phyloP scores from a whole-genome alignment of 1,284 basidiomycete species.

The Termitomyces sp. region DNA sequence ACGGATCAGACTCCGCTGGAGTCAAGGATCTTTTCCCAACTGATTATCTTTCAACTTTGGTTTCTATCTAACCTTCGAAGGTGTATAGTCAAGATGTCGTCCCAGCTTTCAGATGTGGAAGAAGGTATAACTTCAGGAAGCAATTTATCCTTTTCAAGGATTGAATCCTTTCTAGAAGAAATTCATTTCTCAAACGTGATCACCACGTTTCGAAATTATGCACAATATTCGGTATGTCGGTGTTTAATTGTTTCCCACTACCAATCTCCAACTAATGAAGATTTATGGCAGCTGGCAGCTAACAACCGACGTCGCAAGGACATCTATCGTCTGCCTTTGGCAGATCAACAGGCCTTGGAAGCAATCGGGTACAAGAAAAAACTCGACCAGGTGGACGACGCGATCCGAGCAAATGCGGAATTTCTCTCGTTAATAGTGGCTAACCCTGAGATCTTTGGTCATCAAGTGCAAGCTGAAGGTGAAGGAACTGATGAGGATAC shows the following conservation, averaged over 20 bases:
- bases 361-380: slow-evolving; percentile 63
- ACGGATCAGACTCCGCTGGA: background rate
- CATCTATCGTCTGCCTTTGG: slow-evolving; percentile 53
- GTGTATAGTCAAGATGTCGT: slow-evolving; percentile 18
- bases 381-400: slow-evolving; percentile 60
- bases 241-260: slow-evolving; percentile 1
- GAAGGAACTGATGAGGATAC: slow-evolving; percentile 28
- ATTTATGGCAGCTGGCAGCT: slow-evolving; percentile 50
- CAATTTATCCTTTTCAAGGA: background rate
- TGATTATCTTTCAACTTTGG: background rate
- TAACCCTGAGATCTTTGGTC: slow-evolving; percentile 70
- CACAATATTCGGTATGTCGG: slow-evolving; percentile 52
- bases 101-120: slow-evolving; percentile 31
- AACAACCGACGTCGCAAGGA: slow-evolving; percentile 76
- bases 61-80: background rate
- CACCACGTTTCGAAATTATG: slow-evolving; percentile 61
- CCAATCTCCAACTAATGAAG: slow-evolving; percentile 10
- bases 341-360: slow-evolving; percentile 59
- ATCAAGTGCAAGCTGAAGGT: slow-evolving; percentile 34
- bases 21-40: no score
- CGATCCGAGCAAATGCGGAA: slow-evolving; percentile 65
- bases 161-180: slow-evolving; percentile 37
- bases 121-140: slow-evolving; percentile 29
- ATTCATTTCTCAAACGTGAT: slow-evolving; percentile 66
- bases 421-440: slow-evolving; percentile 64